Base-by-base conservation (phyloP, 306 rosid species). In the Vicia faba region DNA sequence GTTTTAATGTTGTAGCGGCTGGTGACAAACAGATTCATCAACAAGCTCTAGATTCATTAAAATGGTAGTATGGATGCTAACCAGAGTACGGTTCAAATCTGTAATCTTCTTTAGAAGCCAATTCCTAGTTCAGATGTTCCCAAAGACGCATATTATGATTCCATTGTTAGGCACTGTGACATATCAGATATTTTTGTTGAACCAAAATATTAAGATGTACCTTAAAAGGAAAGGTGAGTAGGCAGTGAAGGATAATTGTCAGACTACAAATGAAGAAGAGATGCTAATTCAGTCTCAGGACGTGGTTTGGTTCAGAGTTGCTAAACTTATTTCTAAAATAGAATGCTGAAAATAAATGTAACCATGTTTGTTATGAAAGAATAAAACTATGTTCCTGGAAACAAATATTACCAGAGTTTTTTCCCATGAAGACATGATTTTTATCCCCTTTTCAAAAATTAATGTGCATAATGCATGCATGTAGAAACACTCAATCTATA, bases 1-100 rank as follows among this genome's bases (percentile, higher is more conserved):
- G 86, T 80, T 93, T 84, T 81, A 85, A 90, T 53, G 90, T 93
- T 31, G 78, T 86, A 61, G 99, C 97, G 65, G 96, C 99, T 40
- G 97, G 96, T 61, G 96, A 93, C 80, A 82, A 79, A 71, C 77
- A 61, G 70, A 79, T 90, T 82, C 99, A 89, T 79, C 86, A 74
- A 49, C 83, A 86, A 79, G 83, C 97, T 59, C 68, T 89, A 75
- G 85, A 86, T 68, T 83, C 80, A 39, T 79, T 93, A 69, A 77
- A 82, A 54, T 86, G 97, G 96, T 64, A 49, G 72, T 89, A 58
- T 70, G 57, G 36, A 49, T 63, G 36, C 39, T 63, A 11, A 72
- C 26, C 14, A 11, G 3, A 12, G 35, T 4, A 29, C 15, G 26
- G 13, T 15, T n/a, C 7, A 40, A 63, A 11, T 61, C 51, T 20